A percentile compares a stretch with the other conserved stretches of the same genome.
These are phyloP conservation scores for Thermothelomyces thermophilus DNA, from an alignment of 2,329 filamentous ascomycete genomes.

Conservation along the genomic window DNA sequence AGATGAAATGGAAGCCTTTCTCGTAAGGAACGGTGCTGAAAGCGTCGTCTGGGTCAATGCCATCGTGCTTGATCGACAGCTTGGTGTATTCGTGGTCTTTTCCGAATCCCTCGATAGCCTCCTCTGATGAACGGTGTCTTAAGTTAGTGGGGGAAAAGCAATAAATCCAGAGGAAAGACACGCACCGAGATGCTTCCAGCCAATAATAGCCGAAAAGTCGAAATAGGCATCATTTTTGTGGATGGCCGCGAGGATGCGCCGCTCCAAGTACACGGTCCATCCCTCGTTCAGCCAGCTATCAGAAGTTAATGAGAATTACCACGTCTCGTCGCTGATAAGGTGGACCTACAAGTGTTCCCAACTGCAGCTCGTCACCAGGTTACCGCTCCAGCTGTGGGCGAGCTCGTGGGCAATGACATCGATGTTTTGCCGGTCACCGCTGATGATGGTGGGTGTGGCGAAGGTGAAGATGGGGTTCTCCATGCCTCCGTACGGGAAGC, in stretches of 20 bases:
- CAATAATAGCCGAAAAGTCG: constrained; percentile 92
- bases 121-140: constrained; percentile 41
- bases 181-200: constrained; percentile 76
- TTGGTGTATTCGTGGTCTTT: constrained; percentile 89
- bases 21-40: constrained; percentile 93
- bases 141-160: not conserved
- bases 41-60: constrained; percentile 89
- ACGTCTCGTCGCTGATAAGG: not conserved
- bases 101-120: constrained; percentile 72
- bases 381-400: constrained; percentile 78
- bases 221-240: constrained; percentile 81
- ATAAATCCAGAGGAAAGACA: not conserved
- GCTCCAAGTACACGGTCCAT: constrained; percentile 93
- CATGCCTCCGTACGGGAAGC: constrained; percentile 85
- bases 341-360: constrained; percentile 69
- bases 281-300: constrained; percentile 64
- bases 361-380: constrained; percentile 69
- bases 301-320: not conserved
- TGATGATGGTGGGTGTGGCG: constrained; percentile 90
- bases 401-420: constrained; percentile 92
- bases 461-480: constrained; percentile 95
- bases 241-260: constrained; percentile 67
- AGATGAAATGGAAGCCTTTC: constrained; percentile 93
- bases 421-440: constrained; percentile 82
- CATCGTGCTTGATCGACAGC: constrained; percentile 78